Percentiles rank a stretch among this genome's conserved stretches.
Conservation (phyloP, 192 early-diverging fungal genomes). For the Backusella liffmaniae region DNA sequence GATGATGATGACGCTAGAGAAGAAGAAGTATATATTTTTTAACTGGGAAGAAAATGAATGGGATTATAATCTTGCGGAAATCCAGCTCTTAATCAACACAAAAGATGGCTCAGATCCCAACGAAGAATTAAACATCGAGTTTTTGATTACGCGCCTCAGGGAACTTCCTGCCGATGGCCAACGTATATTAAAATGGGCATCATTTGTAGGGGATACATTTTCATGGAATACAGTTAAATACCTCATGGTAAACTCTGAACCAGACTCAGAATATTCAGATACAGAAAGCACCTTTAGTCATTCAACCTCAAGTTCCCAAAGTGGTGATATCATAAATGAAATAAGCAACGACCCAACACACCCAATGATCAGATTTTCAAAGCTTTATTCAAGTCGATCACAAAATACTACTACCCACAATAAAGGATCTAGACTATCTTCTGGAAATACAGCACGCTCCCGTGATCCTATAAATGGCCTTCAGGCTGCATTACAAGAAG, state of each 20-base stretch:
- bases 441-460: background rate
- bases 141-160: slow-evolving; percentile 13
- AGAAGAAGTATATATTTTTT: slow-evolving; percentile 35
- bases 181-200: slow-evolving; percentile 32
- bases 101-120: slow-evolving; percentile 1
- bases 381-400: background rate
- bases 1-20: slow-evolving; percentile 19
- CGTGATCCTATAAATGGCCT: slow-evolving; percentile 34
- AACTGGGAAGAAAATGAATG: slow-evolving; percentile 36
- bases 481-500: slow-evolving; percentile 33
- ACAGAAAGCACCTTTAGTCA: background rate
- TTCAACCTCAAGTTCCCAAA: background rate
- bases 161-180: slow-evolving; percentile 30
- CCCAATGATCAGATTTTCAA: background rate
- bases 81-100: slow-evolving; percentile 16
- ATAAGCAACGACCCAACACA: background rate
- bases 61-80: slow-evolving; percentile 27
- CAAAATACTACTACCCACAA: background rate
- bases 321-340: background rate
- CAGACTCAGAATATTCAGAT: slow-evolving; percentile 22
- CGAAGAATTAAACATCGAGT: slow-evolving; percentile 25
- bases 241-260: slow-evolving; percentile 25
- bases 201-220: slow-evolving; percentile 35
- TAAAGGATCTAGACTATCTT: background rate
- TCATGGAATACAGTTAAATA: slow-evolving; percentile 32